phyloP scores from a whole-genome alignment of 2,329 filamentous ascomycete genomes.

The Cadophora gregata region DNA sequence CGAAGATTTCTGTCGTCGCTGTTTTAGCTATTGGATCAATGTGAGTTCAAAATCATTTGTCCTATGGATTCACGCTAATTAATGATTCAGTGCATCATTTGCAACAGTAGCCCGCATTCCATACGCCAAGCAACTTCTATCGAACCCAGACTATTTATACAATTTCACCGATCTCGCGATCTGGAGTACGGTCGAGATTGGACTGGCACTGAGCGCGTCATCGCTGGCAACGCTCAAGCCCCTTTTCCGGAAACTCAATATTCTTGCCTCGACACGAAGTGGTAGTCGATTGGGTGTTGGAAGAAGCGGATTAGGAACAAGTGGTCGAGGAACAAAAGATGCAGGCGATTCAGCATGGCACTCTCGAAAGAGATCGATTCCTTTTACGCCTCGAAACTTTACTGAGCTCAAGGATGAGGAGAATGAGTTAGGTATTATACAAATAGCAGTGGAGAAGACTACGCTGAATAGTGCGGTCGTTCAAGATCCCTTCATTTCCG shows the following conservation, averaged over 20 bases:
- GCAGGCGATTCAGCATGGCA: constrained; percentile 2
- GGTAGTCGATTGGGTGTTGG: neutral
- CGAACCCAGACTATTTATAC: constrained; percentile 46
- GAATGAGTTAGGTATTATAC: constrained; percentile 3
- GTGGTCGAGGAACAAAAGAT: constrained; percentile 6
- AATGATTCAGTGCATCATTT: constrained; percentile 43
- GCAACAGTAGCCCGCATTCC: constrained; percentile 49
- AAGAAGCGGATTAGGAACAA: neutral
- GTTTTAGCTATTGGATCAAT: constrained; percentile 43
- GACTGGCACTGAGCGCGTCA: constrained; percentile 46
- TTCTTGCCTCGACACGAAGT: constrained; percentile 22
- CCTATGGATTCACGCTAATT: neutral
- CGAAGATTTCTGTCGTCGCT: constrained; percentile 44
- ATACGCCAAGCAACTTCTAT: constrained; percentile 45
- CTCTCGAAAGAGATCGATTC: constrained; percentile 20
- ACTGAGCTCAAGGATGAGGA: constrained; percentile 13
- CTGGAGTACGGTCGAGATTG: constrained; percentile 48
- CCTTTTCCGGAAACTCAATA: constrained; percentile 36
- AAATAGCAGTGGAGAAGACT: neutral
- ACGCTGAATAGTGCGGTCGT: neutral
- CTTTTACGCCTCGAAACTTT: constrained; percentile 10
- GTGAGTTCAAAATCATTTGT: constrained; percentile 38
- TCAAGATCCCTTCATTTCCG: neutral
- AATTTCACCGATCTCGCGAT: constrained; percentile 48
- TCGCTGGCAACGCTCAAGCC: constrained; percentile 47